Evolutionary conservation across 2,329 filamentous ascomycete species (phyloP).

Genomic region (Xylaria sp.): DNA sequence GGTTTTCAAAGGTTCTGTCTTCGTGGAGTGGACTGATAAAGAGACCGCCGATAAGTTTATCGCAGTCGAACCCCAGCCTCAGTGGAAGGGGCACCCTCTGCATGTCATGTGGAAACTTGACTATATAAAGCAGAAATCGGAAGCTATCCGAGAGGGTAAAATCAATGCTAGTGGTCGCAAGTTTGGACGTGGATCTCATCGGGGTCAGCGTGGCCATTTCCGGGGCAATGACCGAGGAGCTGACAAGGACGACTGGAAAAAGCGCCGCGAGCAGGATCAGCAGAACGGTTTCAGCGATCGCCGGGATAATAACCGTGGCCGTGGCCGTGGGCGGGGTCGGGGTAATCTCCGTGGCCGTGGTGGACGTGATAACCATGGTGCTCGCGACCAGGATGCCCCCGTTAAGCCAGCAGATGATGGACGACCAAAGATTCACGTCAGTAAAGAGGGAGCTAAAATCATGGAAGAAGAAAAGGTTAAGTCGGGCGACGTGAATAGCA

Average conservation of each 20-base stretch:
- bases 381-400: conserved; percentile 50
- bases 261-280: conserved; percentile 70
- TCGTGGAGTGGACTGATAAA: conserved; percentile 87
- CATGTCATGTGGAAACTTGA: conserved; percentile 87
- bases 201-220: conserved; percentile 51
- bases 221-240: conserved; percentile 51
- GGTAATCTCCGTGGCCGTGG: conserved; percentile 53
- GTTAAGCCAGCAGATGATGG: conserved; percentile 50
- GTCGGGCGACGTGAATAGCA: conserved; percentile 54
- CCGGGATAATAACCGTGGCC: conserved; percentile 51
- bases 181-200: conserved; percentile 47
- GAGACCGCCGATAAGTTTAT: conserved; percentile 85
- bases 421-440: conserved; percentile 57
- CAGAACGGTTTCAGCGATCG: conserved; percentile 66
- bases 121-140: conserved; percentile 82
- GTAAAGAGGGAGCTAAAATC: conserved; percentile 52
- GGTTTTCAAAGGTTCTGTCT: conserved; percentile 94
- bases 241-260: conserved; percentile 70
- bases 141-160: conserved; percentile 76
- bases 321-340: conserved; percentile 56
- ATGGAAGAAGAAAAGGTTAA: conserved; percentile 44
- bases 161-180: conserved; percentile 65
- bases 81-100: conserved; percentile 83
- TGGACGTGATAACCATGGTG: conserved; percentile 51
- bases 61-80: conserved; percentile 79